These are phyloP conservation scores for Fraxinus greggii DNA, from an alignment of 305 asterid species.

Conservation along the genomic window DNA sequence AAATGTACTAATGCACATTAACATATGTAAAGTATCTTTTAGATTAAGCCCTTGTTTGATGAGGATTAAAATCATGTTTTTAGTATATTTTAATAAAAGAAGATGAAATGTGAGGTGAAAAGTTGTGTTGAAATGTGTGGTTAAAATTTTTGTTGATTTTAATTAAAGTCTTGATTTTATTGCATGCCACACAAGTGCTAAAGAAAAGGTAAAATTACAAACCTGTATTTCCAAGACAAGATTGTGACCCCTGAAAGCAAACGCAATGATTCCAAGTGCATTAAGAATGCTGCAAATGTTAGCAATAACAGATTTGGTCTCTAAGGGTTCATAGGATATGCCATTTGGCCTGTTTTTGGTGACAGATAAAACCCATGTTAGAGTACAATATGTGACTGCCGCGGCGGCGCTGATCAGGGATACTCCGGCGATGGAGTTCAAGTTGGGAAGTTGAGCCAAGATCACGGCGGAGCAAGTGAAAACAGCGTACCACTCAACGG, in stretches of 20 bases:
- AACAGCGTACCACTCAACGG: conserved; percentile 63
- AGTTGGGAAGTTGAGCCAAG: conserved; percentile 79
- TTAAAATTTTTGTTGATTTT: too few species aligned
- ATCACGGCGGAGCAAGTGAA: conserved; percentile 60
- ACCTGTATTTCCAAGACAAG: conserved; percentile 88
- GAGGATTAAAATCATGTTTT: too few species aligned
- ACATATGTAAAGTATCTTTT: not conserved
- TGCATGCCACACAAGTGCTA: too few species aligned
- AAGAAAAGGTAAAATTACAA: not conserved
- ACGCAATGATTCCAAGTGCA: conserved; percentile 78
- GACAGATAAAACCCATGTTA: conserved; percentile 66
- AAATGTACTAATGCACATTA: not conserved
- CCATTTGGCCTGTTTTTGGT: conserved; percentile 46
- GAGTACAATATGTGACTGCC: conserved; percentile 66
- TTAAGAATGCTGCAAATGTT: conserved; percentile 54
- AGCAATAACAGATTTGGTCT: conserved; percentile 40
- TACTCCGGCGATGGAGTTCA: conserved; percentile 81
- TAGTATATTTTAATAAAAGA: too few species aligned
- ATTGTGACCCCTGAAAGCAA: conserved; percentile 89
- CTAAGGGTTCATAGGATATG: conserved; percentile 44
- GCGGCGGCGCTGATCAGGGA: conserved; percentile 68
- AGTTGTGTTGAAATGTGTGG: too few species aligned
- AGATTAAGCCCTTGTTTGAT: too few species aligned
- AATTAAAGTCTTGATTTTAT: too few species aligned
- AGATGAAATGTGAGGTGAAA: too few species aligned